Evolutionary conservation across 306 rosid genomes (phyloP).

Genomic region (Acmispon strigosus): DNA sequence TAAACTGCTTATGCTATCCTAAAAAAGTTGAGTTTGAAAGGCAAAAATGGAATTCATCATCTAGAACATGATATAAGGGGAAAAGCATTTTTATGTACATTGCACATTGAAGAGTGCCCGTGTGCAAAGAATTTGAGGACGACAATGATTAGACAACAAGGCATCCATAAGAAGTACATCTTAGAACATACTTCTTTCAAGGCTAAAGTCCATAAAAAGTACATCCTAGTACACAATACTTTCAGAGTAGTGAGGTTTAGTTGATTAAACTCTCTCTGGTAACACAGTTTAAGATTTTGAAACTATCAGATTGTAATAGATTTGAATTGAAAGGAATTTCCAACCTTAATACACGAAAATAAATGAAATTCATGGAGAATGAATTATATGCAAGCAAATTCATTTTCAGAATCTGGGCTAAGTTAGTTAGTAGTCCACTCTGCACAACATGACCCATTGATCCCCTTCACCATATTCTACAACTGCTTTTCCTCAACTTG

Average conservation of each 20-base stretch:
- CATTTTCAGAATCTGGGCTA: not conserved
- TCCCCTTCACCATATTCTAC: not conserved
- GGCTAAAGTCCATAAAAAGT: no score
- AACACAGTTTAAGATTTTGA: not conserved
- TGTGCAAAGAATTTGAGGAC: slow-evolving; percentile 14
- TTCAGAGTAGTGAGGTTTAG: not conserved
- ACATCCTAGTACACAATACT: no score
- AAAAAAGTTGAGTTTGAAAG: slow-evolving; percentile 20
- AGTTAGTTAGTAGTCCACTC: not conserved
- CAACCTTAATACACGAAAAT: not conserved
- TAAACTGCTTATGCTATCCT: slow-evolving; percentile 17
- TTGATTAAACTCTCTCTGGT: not conserved
- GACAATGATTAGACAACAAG: slow-evolving; percentile 15
- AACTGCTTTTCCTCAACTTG: not conserved
- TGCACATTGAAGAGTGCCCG: not conserved
- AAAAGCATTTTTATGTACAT: not conserved
- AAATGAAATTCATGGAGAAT: not conserved
- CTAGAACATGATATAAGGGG: not conserved
- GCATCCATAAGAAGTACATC: not conserved
- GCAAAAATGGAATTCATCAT: slow-evolving; percentile 1
- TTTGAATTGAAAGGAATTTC: not conserved
- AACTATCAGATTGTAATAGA: not conserved
- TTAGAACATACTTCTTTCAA: not conserved
- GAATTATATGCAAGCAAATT: not conserved
- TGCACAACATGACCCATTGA: not conserved